Evolutionary conservation across 257 asterid species (phyloP), one percentile per base, ranked within the genome.

Genomic region (Jacaranda copaia): DNA sequence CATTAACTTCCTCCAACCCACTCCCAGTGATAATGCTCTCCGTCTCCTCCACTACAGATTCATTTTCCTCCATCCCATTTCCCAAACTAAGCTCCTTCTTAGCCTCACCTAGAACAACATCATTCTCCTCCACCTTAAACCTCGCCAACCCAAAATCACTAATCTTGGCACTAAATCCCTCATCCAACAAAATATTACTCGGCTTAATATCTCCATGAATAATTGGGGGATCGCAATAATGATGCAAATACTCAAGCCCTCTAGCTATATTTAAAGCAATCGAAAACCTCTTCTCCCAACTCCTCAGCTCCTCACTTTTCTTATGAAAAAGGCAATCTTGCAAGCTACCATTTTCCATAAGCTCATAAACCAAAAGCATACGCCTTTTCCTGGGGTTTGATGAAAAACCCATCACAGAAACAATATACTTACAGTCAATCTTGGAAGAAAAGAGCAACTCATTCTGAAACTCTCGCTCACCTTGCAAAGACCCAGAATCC

Each of bases 401-500:
- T 0, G 84, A 86, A 77, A 87, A 89, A 0, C 95, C 95, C 38
- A 83, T 55, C 5, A 88, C 74, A 36, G 88, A 81, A 25, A 88
- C 88, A 68, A 87, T 52, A 75, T 77, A 43, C 36, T 84, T 79
- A 39, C 89, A 87, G 64, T 84, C 32, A 25, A 89, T 80, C 55
- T 80, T 89, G n/a, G 89, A 83, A 14, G 89, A 84, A 38, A 88
- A 79, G 10, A 84, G 80, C 16, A 89, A 84, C 83, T 90, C 96
- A 73, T 86, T 88, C 72, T 90, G 93, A 75, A 90, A 90, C 67
- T 90, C 93, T 1, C 91, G 87, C 81, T 88, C 93, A 3, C 92
- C 95, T 78, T 88, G 92, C 4, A 90, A 74, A 12, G 93, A 90
- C 36, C 89, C 93, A 1, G 87, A 81, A 43, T 90, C 90, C 96